Percentiles rank a stretch among this genome's conserved stretches.
These are phyloP conservation scores for Neolentinus lepideus DNA, from an alignment of 1,284 basidiomycete genomes.

Conservation along the genomic window DNA sequence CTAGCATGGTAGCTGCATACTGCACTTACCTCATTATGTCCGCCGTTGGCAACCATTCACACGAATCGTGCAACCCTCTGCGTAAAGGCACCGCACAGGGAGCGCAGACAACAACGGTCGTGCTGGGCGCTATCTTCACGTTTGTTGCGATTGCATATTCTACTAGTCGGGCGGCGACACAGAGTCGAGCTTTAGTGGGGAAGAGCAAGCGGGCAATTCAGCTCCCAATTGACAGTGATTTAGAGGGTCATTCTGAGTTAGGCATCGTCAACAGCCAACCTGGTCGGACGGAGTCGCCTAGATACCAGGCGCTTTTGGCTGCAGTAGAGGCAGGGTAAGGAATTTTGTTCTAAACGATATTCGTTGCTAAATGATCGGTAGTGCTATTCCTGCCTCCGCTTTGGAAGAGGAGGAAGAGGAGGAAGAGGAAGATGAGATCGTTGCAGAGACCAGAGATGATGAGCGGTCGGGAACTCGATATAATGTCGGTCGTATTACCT, in stretches of 20 bases:
- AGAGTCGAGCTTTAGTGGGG: constrained; percentile 86
- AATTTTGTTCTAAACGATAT: background rate
- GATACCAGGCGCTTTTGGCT: constrained; percentile 92
- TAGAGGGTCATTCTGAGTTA: constrained; percentile 53
- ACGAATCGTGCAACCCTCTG: constrained; percentile 87
- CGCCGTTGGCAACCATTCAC: constrained; percentile 89
- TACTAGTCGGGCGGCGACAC: constrained; percentile 92
- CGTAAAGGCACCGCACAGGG: constrained; percentile 46
- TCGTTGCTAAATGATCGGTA: constrained; percentile 17
- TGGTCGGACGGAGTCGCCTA: constrained; percentile 76
- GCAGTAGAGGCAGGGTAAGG: constrained; percentile 90
- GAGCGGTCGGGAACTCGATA: constrained; percentile 96
- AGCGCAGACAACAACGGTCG: constrained; percentile 82
- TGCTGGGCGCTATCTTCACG: constrained; percentile 92
- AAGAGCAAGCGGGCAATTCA: constrained; percentile 52
- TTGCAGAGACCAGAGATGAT: constrained; percentile 81
- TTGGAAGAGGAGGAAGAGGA: constrained; percentile 80
- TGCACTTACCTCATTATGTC: constrained; percentile 95
- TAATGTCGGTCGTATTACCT: constrained; percentile 51
- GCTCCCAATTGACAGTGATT: constrained; percentile 47
- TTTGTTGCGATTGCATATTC: constrained; percentile 98
- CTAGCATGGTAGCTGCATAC: constrained; percentile 94
- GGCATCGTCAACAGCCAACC: constrained; percentile 84
- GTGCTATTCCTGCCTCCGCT: constrained; percentile 90
- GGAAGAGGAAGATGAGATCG: constrained; percentile 62